Conservation (phyloP, 192 early-diverging fungal species). For the Chytriomyces hyalinus region DNA sequence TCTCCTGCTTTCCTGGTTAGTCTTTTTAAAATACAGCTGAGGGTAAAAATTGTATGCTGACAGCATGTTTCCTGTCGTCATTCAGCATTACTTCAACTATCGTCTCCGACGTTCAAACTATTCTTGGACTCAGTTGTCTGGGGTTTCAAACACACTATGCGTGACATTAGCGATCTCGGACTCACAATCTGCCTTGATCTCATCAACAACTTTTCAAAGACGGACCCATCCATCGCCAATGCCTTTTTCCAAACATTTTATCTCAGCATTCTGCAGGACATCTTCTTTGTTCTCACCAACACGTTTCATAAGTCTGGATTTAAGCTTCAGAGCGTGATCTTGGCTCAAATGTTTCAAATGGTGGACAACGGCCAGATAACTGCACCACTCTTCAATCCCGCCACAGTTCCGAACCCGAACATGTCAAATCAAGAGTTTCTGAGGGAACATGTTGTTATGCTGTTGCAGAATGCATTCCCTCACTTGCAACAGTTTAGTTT, state of each 20-base stretch:
- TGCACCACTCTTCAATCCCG: constrained; percentile 84
- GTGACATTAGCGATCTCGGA: constrained; percentile 93
- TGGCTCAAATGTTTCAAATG: constrained; percentile 87
- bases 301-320: constrained; percentile 98
- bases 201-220: constrained; percentile 80
- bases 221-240: constrained; percentile 77
- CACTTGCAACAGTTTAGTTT: constrained; percentile 78
- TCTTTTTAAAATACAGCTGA: background rate
- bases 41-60: constrained; percentile 19
- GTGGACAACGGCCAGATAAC: constrained; percentile 82
- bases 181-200: constrained; percentile 86
- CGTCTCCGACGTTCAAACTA: constrained; percentile 85
- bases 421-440: constrained; percentile 84
- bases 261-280: constrained; percentile 88
- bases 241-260: constrained; percentile 93
- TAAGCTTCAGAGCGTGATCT: constrained; percentile 86
- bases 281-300: constrained; percentile 96
- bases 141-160: constrained; percentile 99
- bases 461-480: constrained; percentile 88
- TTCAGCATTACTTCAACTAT: constrained; percentile 80
- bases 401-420: constrained; percentile 71
- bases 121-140: constrained; percentile 96
- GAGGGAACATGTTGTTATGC: constrained; percentile 78
- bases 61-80: constrained; percentile 19
- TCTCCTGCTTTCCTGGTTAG: constrained; percentile 86